phyloP scores from a whole-genome alignment of 225 moss, liverwort and hornwort species.

The Anthoceros angustus region DNA sequence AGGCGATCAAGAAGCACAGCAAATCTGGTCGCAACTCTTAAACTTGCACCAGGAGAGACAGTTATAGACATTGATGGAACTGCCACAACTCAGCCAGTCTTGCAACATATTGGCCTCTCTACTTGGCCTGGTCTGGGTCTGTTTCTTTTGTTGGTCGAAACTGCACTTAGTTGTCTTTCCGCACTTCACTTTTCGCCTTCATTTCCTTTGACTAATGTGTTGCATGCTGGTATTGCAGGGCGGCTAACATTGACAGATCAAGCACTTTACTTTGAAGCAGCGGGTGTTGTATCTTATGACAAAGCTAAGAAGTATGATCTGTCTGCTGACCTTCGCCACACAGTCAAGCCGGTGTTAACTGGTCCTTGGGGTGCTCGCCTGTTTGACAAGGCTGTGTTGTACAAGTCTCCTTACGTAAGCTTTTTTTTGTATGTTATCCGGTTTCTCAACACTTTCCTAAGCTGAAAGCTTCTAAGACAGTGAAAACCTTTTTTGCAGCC shows the following conservation, averaged over 20 bases:
- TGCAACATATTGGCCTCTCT: constrained; percentile 87
- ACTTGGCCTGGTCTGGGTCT: constrained; percentile 71
- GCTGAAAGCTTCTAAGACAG: not conserved
- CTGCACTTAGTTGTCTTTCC: not conserved
- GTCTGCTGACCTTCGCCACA: constrained; percentile 72
- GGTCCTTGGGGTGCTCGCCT: constrained; percentile 98
- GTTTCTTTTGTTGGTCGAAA: not conserved
- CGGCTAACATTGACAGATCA: constrained; percentile 79
- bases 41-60: constrained; percentile 57
- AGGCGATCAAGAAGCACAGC: constrained; percentile 56
- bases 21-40: constrained; percentile 46
- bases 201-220: not conserved
- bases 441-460: not conserved
- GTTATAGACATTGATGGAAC: constrained; percentile 93
- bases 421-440: not conserved
- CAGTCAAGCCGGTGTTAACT: constrained; percentile 85
- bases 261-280: constrained; percentile 86
- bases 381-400: constrained; percentile 98
- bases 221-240: constrained; percentile 28
- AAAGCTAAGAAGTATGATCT: constrained; percentile 85
- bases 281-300: constrained; percentile 83
- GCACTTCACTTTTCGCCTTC: constrained; percentile 4
- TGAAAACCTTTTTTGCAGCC: constrained; percentile 29
- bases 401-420: constrained; percentile 91
- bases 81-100: constrained; percentile 82